Percentiles rank a stretch among this genome's conserved stretches.
phyloP scores from a whole-genome alignment of 441 rosid genomes.

The Kokia cookei region DNA sequence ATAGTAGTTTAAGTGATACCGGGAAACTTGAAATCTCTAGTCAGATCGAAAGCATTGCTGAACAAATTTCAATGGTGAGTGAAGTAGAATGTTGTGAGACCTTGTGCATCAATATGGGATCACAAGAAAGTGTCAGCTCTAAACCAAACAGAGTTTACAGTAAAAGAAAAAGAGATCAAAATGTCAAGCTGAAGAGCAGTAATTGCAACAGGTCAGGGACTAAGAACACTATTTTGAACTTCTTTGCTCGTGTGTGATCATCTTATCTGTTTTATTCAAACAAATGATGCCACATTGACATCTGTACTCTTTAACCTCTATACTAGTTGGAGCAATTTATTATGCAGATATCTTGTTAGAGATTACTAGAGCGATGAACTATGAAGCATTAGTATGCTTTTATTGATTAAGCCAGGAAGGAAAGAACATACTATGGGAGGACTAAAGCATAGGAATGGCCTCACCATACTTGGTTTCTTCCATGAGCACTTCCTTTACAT shows the following conservation, averaged over 20 bases:
- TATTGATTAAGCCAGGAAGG: not conserved
- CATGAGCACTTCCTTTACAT: not conserved
- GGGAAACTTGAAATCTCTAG: slow-evolving; percentile 16
- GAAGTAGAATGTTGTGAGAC: slow-evolving; percentile 19
- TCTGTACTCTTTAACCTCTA: too few species aligned
- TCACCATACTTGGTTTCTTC: not conserved
- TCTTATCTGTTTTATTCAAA: not conserved
- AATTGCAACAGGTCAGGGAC: slow-evolving; percentile 20
- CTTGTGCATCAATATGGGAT: slow-evolving; percentile 10
- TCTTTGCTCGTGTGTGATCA: slow-evolving; percentile 44
- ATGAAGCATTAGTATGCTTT: not conserved
- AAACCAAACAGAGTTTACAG: slow-evolving; percentile 23
- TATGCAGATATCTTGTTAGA: not conserved
- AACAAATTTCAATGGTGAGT: slow-evolving; percentile 33
- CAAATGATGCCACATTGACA: not conserved
- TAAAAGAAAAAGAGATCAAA: slow-evolving; percentile 21
- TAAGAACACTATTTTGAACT: slow-evolving; percentile 49
- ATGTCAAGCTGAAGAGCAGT: slow-evolving; percentile 28
- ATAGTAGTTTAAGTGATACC: slow-evolving; percentile 8
- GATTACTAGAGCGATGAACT: not conserved
- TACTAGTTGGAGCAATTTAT: not conserved
- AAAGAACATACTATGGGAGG: not conserved
- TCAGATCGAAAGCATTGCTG: slow-evolving; percentile 10
- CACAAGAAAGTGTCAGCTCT: slow-evolving; percentile 43
- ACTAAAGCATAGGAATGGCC: not conserved